Evolutionary conservation across 495 filamentous ascomycete species (phyloP), one percentile per base, ranked within the genome.

Genomic region (Hypoxylon perforatum): DNA sequence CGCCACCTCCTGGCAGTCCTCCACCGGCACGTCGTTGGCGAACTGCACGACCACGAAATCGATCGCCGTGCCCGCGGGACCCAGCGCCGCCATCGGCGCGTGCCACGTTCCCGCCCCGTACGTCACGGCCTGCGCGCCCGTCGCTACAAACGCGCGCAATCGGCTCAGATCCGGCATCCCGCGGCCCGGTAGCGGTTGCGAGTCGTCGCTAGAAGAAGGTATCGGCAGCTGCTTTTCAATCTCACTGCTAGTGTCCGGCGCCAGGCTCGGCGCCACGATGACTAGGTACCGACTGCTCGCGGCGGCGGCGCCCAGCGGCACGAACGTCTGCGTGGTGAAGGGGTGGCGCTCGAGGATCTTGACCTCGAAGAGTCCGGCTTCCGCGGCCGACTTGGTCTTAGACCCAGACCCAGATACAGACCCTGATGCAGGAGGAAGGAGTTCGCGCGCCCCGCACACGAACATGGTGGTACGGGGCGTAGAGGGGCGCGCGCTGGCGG

Each of bases 51-150:
- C 93, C 21, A 97, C 87, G 78, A 98, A 99, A 42, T 82, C 80
- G 10, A 84, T 25, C 69, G 90, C 89, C 23, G 93, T 84, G 18
- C 85, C 80, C 33, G 81, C 66, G 46, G 78, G 70, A 0, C 94
- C 95, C 18, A 97, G 71, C 45, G 92, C 93, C 14, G 91, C 92
- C 95, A 99, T 98, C 1, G 95, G 95, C 65, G 94, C 93, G 84
- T 99, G 95, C 94, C 96, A 99, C 42, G 92, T 97, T 14, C 92
- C 95, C 14, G 90, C 86, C 11, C 85, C 91, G 77, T 98, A 99
- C 14, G 93, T 97, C 17, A 99, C 91, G 2, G 92, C 94, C 82
- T 96, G 91, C 11, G 86, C 81, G 6, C 89, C 88, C n/a, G 80
- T 85, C 10, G 91, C 94, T 23, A 94, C 72, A 72, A 97, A 98